Percentiles rank a stretch among this genome's conserved stretches.
phyloP scores from a whole-genome alignment of 2,329 filamentous ascomycete genomes.

The Exserohilum turcica region DNA sequence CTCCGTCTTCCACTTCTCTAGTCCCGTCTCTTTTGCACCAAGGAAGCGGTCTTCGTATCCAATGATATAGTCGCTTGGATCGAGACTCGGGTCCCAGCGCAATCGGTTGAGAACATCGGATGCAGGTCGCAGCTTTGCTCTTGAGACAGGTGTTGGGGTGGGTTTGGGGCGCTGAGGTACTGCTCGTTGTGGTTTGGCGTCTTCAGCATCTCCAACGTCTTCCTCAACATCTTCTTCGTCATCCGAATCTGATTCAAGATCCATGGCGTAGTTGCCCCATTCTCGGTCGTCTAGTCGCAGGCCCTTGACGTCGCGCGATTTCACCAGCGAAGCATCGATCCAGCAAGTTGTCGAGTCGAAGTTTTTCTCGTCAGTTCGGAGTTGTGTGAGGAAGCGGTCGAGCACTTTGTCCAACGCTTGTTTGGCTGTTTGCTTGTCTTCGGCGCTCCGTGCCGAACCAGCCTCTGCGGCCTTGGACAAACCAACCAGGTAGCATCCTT shows the following conservation, averaged over 20 bases:
- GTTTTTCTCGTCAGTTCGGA: slow-evolving; percentile 42
- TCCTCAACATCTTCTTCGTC: slow-evolving; percentile 35
- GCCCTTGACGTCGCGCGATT: slow-evolving; percentile 42
- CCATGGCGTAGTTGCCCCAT: slow-evolving; percentile 57
- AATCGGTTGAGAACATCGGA: slow-evolving; percentile 56
- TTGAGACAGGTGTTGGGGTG: slow-evolving; percentile 27
- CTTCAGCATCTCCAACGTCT: slow-evolving; percentile 13
- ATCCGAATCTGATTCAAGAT: slow-evolving; percentile 49
- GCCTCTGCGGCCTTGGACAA: slow-evolving; percentile 43
- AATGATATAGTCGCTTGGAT: slow-evolving; percentile 55
- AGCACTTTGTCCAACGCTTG: slow-evolving; percentile 50
- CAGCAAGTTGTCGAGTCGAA: slow-evolving; percentile 45
- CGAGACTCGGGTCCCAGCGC: slow-evolving; percentile 56
- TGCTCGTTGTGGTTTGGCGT: slow-evolving; percentile 15
- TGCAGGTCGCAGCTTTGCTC: slow-evolving; percentile 42
- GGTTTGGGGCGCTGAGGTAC: slow-evolving; percentile 25
- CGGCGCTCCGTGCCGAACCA: slow-evolving; percentile 4
- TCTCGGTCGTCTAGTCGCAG: slow-evolving; percentile 55
- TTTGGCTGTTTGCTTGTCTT: slow-evolving; percentile 53
- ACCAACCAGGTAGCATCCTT: slow-evolving; percentile 67
- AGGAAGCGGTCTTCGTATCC: slow-evolving; percentile 61
- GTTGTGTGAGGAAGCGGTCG: slow-evolving; percentile 43
- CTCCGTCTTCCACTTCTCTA: slow-evolving; percentile 59
- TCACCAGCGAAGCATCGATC: slow-evolving; percentile 42
- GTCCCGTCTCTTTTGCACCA: slow-evolving; percentile 54